phyloP scores from a whole-genome alignment of 225 moss, liverwort and hornwort genomes.

The Physcomitrium patens region DNA sequence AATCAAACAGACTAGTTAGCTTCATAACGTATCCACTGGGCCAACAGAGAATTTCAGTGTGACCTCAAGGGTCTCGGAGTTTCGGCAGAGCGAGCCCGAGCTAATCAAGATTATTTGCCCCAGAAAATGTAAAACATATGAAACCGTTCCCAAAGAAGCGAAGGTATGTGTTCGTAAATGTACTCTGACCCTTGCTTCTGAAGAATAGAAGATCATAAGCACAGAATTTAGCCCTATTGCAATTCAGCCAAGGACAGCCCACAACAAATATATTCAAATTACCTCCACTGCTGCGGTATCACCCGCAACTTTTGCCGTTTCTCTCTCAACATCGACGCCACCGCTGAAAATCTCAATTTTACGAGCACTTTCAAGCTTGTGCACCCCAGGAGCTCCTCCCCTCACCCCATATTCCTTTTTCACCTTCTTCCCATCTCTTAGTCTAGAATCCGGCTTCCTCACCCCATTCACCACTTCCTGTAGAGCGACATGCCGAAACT shows the following conservation, averaged over 20 bases:
- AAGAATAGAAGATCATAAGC: too few species aligned
- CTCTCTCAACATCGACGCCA: slow-evolving; percentile 3
- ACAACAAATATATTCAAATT: not conserved
- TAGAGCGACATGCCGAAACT: slow-evolving; percentile 45
- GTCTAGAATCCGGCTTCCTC: not conserved
- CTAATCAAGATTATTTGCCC: too few species aligned
- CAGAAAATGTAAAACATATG: not conserved
- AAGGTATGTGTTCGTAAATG: too few species aligned
- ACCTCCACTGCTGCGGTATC: slow-evolving; percentile 30
- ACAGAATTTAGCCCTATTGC: not conserved
- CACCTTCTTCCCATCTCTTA: slow-evolving; percentile 1
- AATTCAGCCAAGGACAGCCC: not conserved
- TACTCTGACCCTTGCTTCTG: too few species aligned
- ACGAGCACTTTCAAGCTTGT: not conserved
- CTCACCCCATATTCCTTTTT: slow-evolving; percentile 8
- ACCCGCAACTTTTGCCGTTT: not conserved
- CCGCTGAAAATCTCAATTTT: not conserved
- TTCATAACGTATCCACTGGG: not conserved
- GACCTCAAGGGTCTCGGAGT: too few species aligned
- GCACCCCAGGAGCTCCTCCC: not conserved
- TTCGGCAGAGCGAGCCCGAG: too few species aligned
- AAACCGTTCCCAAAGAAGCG: not conserved
- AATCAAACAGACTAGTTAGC: not conserved
- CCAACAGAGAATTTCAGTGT: slow-evolving; percentile 1
- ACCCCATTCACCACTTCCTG: not conserved